Evolutionary conservation across 2,329 filamentous ascomycete species (phyloP).

Genomic region (Aureobasidium sp.): DNA sequence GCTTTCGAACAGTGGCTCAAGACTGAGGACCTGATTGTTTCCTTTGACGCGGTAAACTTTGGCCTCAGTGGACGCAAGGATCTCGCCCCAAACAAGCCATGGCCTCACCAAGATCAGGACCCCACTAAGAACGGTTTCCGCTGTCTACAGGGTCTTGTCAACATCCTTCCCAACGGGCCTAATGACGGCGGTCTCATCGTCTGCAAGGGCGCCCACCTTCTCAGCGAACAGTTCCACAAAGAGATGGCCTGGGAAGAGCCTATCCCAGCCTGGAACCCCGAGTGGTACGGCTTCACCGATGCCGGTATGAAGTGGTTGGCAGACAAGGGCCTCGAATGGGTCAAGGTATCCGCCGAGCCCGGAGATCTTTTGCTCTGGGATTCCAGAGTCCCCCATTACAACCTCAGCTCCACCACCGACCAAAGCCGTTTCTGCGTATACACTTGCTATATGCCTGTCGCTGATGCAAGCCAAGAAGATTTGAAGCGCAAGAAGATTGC

Average conservation of each 20-base stretch:
- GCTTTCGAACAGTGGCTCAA: constrained; percentile 43
- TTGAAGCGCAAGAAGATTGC: constrained; percentile 30
- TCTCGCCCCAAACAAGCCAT: constrained; percentile 35
- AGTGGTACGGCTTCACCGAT: constrained; percentile 32
- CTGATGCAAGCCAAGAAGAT: constrained; percentile 30
- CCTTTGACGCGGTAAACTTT: constrained; percentile 44
- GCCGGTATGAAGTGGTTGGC: constrained; percentile 28
- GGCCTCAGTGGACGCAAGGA: constrained; percentile 37
- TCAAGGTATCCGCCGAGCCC: constrained; percentile 25
- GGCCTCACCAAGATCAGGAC: constrained; percentile 44
- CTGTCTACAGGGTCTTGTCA: constrained; percentile 47
- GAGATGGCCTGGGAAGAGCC: constrained; percentile 25
- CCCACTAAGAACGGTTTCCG: constrained; percentile 41
- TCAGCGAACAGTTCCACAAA: constrained; percentile 30
- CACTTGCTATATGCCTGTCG: constrained; percentile 34
- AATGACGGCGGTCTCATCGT: constrained; percentile 34
- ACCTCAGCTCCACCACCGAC: constrained; percentile 26
- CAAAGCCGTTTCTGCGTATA: constrained; percentile 29
- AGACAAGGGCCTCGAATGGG: constrained; percentile 22
- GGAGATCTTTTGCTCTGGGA: constrained; percentile 27
- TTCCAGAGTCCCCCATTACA: constrained; percentile 27
- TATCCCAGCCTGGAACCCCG: constrained; percentile 27
- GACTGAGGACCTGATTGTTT: constrained; percentile 43
- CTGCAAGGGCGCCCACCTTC: constrained; percentile 28
- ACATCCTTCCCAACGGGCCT: constrained; percentile 34